Conservation (phyloP, 2,329 filamentous ascomycete genomes). For the Fusarium globosum region DNA sequence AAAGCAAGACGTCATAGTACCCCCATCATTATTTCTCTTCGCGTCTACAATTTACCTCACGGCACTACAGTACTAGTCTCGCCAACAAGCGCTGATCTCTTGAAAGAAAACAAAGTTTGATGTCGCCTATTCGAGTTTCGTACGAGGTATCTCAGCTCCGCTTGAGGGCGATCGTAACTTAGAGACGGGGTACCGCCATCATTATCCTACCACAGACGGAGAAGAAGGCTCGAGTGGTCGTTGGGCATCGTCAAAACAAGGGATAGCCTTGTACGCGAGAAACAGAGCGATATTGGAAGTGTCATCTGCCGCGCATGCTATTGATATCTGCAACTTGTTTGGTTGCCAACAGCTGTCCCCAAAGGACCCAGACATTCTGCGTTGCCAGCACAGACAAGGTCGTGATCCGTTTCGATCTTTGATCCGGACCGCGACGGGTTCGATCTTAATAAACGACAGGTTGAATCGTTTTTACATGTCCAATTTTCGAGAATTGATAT, state of each 20-base stretch:
- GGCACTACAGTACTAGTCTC: slow-evolving; percentile 8
- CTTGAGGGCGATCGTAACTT: slow-evolving; percentile 45
- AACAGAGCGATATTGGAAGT: slow-evolving; percentile 30
- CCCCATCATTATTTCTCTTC: slow-evolving; percentile 3
- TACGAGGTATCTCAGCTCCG: slow-evolving; percentile 25
- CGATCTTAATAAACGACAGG: slow-evolving; percentile 43
- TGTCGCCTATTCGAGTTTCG: slow-evolving; percentile 27
- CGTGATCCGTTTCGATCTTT: slow-evolving; percentile 29
- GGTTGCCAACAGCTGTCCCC: slow-evolving; percentile 13
- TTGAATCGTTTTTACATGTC: slow-evolving; percentile 33
- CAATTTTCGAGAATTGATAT: slow-evolving; percentile 31
- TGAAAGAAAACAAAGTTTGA: slow-evolving; percentile 25
- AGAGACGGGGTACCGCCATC: slow-evolving; percentile 28
- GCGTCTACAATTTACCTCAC: slow-evolving; percentile 13
- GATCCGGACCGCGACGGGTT: slow-evolving; percentile 26
- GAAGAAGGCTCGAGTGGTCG: slow-evolving; percentile 27
- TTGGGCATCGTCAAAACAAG: slow-evolving; percentile 46
- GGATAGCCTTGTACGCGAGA: slow-evolving; percentile 44
- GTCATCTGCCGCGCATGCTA: slow-evolving; percentile 33
- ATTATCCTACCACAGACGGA: slow-evolving; percentile 29
- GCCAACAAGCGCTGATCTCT: slow-evolving; percentile 30
- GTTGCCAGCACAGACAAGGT: slow-evolving; percentile 30
- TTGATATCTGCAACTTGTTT: slow-evolving; percentile 28
- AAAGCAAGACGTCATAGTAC: slow-evolving; percentile 31
- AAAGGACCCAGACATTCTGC: slow-evolving; percentile 7